A percentile compares a stretch with the other conserved stretches of the same genome.
Conservation (phyloP, 2,329 filamentous ascomycete genomes). For the Zasmidium angulare region DNA sequence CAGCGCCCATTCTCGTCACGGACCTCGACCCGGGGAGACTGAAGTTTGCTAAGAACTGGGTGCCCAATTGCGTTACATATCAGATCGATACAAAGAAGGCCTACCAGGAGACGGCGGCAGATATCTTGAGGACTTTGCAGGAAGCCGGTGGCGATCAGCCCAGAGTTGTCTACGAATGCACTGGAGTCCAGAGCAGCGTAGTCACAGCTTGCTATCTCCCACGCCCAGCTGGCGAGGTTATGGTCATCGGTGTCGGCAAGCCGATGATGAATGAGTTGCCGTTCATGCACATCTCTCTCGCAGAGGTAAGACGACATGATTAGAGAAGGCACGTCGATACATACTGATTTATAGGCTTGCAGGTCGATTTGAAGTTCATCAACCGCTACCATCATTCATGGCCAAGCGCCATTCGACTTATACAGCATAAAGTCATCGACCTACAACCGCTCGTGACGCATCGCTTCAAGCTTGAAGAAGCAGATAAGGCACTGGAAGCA, state of each 20-base stretch:
- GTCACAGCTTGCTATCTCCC: slow-evolving; percentile 30
- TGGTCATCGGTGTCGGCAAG: slow-evolving; percentile 38
- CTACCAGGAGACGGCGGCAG: slow-evolving; percentile 26
- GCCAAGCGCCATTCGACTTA: slow-evolving; percentile 63
- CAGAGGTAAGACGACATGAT: slow-evolving; percentile 21
- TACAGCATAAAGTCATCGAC: slow-evolving; percentile 61
- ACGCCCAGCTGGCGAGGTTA: slow-evolving; percentile 31
- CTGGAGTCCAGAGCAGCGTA: slow-evolving; percentile 36
- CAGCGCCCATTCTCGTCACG: slow-evolving; percentile 75
- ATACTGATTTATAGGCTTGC: not conserved
- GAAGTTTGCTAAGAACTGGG: slow-evolving; percentile 72
- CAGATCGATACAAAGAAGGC: slow-evolving; percentile 24
- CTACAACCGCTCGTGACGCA: slow-evolving; percentile 64
- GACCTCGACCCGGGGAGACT: slow-evolving; percentile 80
- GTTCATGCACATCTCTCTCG: slow-evolving; percentile 38
- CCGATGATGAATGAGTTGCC: slow-evolving; percentile 37
- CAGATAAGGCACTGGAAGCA: slow-evolving; percentile 57
- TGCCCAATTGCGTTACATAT: slow-evolving; percentile 35
- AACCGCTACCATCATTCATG: slow-evolving; percentile 70
- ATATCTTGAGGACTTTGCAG: slow-evolving; percentile 24
- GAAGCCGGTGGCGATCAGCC: slow-evolving; percentile 27
- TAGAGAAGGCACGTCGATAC: too few relatives aligned
- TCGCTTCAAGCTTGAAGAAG: slow-evolving; percentile 61
- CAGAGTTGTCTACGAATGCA: slow-evolving; percentile 36
- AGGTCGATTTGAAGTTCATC: slow-evolving; percentile 65